Conservation (phyloP, 805 yeast species). For the Yarrowia keelungensis region DNA sequence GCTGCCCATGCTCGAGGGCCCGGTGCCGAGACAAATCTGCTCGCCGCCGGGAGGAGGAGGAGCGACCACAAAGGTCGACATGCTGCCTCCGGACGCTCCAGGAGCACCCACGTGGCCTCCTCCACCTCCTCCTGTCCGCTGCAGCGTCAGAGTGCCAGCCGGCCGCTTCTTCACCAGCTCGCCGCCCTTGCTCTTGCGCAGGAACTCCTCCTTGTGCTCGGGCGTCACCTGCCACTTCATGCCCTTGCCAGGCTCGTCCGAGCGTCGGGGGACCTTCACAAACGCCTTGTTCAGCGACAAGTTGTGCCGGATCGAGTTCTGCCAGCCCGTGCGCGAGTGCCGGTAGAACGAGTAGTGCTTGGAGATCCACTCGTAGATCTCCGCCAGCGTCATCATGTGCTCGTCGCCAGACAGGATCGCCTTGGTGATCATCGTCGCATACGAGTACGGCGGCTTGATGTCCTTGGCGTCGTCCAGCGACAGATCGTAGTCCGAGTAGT, state of each 20-base stretch:
- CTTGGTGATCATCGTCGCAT: constrained; percentile 98
- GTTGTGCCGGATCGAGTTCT: constrained; percentile 95
- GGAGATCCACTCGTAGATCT: constrained; percentile 91
- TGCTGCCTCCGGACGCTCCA: constrained; percentile 4
- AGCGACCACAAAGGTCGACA: constrained; percentile 32
- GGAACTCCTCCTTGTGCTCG: constrained; percentile 79
- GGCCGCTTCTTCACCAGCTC: constrained; percentile 42
- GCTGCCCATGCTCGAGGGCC: background rate
- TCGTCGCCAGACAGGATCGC: constrained; percentile 89
- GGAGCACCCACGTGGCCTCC: background rate
- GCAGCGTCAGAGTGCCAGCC: constrained; percentile 31
- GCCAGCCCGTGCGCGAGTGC: constrained; percentile 96
- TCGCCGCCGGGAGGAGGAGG: constrained; percentile 35
- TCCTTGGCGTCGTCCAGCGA: constrained; percentile 91
- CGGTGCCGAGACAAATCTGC: constrained; percentile 28
- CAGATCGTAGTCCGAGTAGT: constrained; percentile 54
- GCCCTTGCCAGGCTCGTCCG: constrained; percentile 98
- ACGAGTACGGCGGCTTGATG: constrained; percentile 94
- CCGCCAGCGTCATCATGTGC: constrained; percentile 86
- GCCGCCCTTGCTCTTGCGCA: constrained; percentile 80
- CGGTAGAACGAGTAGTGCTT: constrained; percentile 89
- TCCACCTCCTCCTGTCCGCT: constrained; percentile 5
- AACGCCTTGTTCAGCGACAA: constrained; percentile 94
- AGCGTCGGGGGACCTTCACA: constrained; percentile 94
- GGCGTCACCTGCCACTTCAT: constrained; percentile 98